Evolutionary conservation across 2,329 filamentous ascomycete species (phyloP), one percentile per base, ranked within the genome.

Genomic region (Talaromyces marneffei): DNA sequence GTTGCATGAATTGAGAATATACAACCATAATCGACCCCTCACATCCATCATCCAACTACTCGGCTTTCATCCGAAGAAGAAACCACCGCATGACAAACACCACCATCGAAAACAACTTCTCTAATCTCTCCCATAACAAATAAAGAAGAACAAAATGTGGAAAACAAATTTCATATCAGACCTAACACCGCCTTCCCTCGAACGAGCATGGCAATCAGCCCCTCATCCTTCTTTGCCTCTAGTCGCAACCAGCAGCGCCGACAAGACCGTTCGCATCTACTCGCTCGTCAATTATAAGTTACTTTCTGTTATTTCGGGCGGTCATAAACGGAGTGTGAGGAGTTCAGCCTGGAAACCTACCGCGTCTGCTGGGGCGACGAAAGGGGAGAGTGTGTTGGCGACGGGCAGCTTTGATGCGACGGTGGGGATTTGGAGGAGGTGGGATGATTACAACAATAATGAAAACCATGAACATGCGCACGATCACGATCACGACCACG

Each of bases 381-480:
- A 82, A 14, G 82, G 80, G 20, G 85, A 87, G 71, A 87, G 90
- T 60, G 91, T 93, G 48, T 83, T 97, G 16, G 92, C 93, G 4
- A 96, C 92, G 0, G 94, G 91, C 3, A 94, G 89, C 73, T 99
- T 99, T 72, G 94, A 99, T 75, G 88, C 91, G 16, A 95, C 90
- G 1, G 92, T 93, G 1, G 94, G 92, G 9, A 84, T 90, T 68
- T 96, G 87, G 93, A 87, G 84, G 65, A 86, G 83, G 77, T 84
- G 85, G 67, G 81, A 82, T 66, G 80, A 80, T 57, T 74, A 74
- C 62, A 37, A 35, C 20, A 9, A 18, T 29, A 63, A 71, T 60
- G 73, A 73, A 59, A 64, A 71, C 61, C n/a, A 31, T 25, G n/a
- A 50, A 3, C 46, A 50, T 50, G 46, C 12, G 0, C 46, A 52